Evolutionary conservation across 1,284 basidiomycete genomes (phyloP).

Genomic region (Pseudozyma sp.): DNA sequence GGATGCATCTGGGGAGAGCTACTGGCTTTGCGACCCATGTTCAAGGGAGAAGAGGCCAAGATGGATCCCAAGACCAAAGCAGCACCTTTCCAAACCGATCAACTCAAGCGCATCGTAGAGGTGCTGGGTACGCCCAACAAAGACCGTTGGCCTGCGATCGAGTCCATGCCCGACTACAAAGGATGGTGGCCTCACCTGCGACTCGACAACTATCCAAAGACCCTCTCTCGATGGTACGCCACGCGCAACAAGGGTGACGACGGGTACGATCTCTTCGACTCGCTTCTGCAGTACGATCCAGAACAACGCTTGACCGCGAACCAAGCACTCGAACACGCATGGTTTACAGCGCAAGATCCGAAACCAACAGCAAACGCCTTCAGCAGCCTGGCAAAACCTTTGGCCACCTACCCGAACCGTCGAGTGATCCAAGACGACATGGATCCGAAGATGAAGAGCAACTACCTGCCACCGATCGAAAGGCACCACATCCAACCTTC

Average conservation of each 20-base stretch:
- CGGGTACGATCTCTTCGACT: slow-evolving; percentile 62
- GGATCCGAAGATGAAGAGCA: slow-evolving; percentile 68
- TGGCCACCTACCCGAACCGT: slow-evolving; percentile 70
- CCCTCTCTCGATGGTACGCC: slow-evolving; percentile 82
- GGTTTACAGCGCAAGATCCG: slow-evolving; percentile 71
- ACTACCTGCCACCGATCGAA: slow-evolving; percentile 39
- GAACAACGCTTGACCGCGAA: slow-evolving; percentile 84
- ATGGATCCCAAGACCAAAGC: slow-evolving; percentile 74
- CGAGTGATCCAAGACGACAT: slow-evolving; percentile 73
- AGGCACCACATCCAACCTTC: slow-evolving; percentile 23
- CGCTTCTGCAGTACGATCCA: slow-evolving; percentile 80
- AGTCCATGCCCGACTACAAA: slow-evolving; percentile 83
- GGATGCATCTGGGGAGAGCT: slow-evolving; percentile 97
- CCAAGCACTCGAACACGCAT: slow-evolving; percentile 80
- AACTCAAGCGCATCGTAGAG: slow-evolving; percentile 93
- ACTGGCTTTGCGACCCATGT: slow-evolving; percentile 91
- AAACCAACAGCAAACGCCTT: slow-evolving; percentile 65
- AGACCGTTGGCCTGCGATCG: slow-evolving; percentile 87
- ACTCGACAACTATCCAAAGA: slow-evolving; percentile 73
- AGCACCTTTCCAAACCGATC: slow-evolving; percentile 74
- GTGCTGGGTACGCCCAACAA: slow-evolving; percentile 88
- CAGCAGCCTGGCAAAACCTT: slow-evolving; percentile 69
- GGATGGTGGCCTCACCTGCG: slow-evolving; percentile 71
- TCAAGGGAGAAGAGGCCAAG: slow-evolving; percentile 99
- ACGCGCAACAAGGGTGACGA: slow-evolving; percentile 72